Percentiles rank a stretch among this genome's conserved stretches.
Conservation (phyloP, 169 alveolate species). For the Miamiensis avidus region DNA sequence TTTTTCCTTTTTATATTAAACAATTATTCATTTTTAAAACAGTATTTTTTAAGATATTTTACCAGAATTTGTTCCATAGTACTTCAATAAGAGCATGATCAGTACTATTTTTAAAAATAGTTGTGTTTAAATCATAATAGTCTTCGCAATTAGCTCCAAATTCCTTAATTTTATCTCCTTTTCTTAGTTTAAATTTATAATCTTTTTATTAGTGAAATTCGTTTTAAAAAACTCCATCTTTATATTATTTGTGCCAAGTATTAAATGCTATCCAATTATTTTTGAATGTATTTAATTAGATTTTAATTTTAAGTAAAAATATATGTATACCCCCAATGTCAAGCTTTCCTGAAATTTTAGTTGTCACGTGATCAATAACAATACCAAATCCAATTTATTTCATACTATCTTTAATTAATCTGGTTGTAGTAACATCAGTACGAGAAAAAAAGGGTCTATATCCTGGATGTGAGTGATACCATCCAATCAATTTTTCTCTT, state of each 20-base stretch:
- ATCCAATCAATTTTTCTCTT: constrained; percentile 81
- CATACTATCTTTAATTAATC: constrained; percentile 76
- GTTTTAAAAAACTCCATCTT: neutral
- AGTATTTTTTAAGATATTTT: too few relatives aligned
- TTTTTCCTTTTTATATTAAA: neutral
- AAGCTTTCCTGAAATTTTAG: constrained; percentile 80
- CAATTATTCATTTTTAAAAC: too few relatives aligned
- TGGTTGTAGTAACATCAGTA: constrained; percentile 82
- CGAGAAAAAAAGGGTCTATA: constrained; percentile 92
- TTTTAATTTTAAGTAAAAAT: constrained; percentile 80
- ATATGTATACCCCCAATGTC: constrained; percentile 86
- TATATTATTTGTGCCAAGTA: neutral
- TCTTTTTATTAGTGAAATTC: neutral
- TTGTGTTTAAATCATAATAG: constrained; percentile 59
- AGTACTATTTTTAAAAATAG: constrained; percentile 66
- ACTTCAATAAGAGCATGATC: constrained; percentile 59
- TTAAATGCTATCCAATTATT: neutral
- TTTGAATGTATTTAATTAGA: constrained; percentile 39
- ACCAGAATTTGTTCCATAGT: constrained; percentile 81
- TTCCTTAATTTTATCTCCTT: constrained; percentile 80
- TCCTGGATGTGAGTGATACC: constrained; percentile 95
- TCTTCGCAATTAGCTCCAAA: constrained; percentile 85
- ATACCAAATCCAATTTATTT: constrained; percentile 86
- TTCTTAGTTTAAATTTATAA: neutral
- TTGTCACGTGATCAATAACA: constrained; percentile 87